Conservation (phyloP, 2,329 filamentous ascomycete genomes). For the Apiospora aurea region DNA sequence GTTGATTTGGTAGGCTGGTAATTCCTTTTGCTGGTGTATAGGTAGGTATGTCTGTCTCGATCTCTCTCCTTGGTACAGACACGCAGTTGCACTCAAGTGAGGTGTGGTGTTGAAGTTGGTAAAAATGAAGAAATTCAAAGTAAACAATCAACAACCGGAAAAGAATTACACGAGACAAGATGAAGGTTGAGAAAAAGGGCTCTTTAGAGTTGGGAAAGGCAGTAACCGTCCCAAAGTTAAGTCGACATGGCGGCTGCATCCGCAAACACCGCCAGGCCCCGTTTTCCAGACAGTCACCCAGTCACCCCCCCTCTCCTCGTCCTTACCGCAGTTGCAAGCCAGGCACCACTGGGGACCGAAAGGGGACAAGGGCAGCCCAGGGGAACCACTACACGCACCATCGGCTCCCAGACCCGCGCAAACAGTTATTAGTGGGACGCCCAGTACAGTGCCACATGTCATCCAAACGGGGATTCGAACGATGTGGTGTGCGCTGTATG, state of each 20-base stretch:
- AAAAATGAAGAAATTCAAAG: slow-evolving; percentile 10
- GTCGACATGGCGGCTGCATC: slow-evolving; percentile 22
- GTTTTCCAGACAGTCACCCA: slow-evolving; percentile 4
- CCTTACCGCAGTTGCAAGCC: slow-evolving; percentile 24
- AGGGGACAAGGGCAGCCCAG: neutral
- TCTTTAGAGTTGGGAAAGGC: slow-evolving; percentile 23
- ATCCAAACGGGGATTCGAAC: slow-evolving; percentile 35
- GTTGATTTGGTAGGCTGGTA: neutral
- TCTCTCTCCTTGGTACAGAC: slow-evolving; percentile 5
- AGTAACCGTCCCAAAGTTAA: slow-evolving; percentile 23
- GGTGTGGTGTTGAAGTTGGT: neutral
- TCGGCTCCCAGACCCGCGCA: slow-evolving; percentile 29
- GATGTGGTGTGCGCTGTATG: slow-evolving; percentile 42
- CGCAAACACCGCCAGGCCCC: slow-evolving; percentile 22
- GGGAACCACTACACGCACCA: slow-evolving; percentile 21
- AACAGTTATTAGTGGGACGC: slow-evolving; percentile 23
- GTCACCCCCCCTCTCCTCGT: neutral
- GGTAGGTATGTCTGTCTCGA: neutral
- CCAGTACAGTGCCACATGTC: slow-evolving; percentile 42
- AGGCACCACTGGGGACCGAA: slow-evolving; percentile 22
- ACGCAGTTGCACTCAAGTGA: slow-evolving; percentile 6
- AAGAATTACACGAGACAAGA: slow-evolving; percentile 18
- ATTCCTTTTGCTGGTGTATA: neutral
- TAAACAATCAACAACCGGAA: slow-evolving; percentile 21
- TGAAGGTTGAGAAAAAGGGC: slow-evolving; percentile 16